Conservation (phyloP, 2,329 filamentous ascomycete genomes). For the Fonsecaea erecta region DNA sequence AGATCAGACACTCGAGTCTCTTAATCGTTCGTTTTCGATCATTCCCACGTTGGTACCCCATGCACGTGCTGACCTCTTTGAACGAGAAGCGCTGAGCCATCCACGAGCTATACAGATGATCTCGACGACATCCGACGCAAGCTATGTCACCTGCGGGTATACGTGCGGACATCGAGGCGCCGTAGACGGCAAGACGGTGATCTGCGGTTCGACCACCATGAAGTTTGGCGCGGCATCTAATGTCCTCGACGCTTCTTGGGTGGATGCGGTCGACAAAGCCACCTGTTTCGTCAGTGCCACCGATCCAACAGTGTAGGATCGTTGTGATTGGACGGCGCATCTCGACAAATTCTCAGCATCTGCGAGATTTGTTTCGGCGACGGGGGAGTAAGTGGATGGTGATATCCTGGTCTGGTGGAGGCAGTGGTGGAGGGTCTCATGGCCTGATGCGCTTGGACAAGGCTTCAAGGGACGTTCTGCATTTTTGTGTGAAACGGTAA, state of each 20-base stretch:
- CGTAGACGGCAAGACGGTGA: neutral
- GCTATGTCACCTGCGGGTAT: constrained; percentile 5
- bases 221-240: neutral
- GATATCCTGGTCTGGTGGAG: too few relatives aligned
- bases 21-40: constrained; percentile 2
- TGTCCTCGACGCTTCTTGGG: constrained; percentile 15
- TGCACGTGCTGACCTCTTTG: neutral
- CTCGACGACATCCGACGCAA: constrained; percentile 9
- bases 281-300: constrained; percentile 8
- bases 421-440: too few relatives aligned
- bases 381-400: neutral
- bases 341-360: neutral
- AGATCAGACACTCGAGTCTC: neutral
- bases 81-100: neutral
- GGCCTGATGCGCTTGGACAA: too few relatives aligned
- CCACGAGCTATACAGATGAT: constrained; percentile 4
- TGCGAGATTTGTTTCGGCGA: neutral
- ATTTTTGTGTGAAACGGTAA: too few relatives aligned
- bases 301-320: constrained; percentile 16
- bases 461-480: too few relatives aligned
- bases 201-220: constrained; percentile 12
- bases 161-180: constrained; percentile 7
- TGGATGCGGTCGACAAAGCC: constrained; percentile 1
- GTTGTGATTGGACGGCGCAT: neutral
- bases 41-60: neutral